Evolutionary conservation across 225 moss, liverwort and hornwort genomes (phyloP), one percentile per base, ranked within the genome.

Genomic region (Antitrichia curtipendula): DNA sequence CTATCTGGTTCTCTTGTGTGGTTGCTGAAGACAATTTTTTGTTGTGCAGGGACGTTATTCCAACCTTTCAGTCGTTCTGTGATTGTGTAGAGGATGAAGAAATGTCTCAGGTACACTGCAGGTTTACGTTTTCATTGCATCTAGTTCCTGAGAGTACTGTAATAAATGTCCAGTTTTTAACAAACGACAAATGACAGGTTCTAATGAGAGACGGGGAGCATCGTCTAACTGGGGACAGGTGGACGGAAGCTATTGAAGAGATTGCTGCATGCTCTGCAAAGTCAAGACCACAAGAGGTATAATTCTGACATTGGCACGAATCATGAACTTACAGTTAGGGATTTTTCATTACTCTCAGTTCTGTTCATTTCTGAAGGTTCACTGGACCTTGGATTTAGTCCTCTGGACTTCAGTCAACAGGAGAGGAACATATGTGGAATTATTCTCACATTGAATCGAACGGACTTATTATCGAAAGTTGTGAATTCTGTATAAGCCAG

Each of bases 171-270:
- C 88, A 73, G 61, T 82, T 81, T 84, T 66, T 90, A 91, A 90
- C 79, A 82, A 84, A 40, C 83, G 73, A 49, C 43, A 57, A 81
- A 73, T 84, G 53, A 50, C 94, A 99, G 98, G 97, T 99, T 88
- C 85, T 99, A 89, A 94, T 96, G 86, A 95, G 89, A 90, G 98
- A 99, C 91, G 98, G 98, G 50, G 98, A 96, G 91, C 93, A 95
- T 78, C 98, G 98, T 82, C 90, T 99, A 85, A 91, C 84, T 79
- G 96, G 98, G 75, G 98, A 99, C 72, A 93, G 95, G 56, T 99
- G 98, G 98, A 95, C 97, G 91, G 98, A 99, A 94, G 97, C 98
- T 89, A 93, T 99, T 82, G 97, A 96, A 92, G 98, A 99, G 92
- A 99, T 99, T 88, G 97, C 97, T 78, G 95, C 94, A 69, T 99